These are phyloP conservation scores for Paxillus involutus DNA, from an alignment of 768 basidiomycete genomes.

Conservation along the genomic window DNA sequence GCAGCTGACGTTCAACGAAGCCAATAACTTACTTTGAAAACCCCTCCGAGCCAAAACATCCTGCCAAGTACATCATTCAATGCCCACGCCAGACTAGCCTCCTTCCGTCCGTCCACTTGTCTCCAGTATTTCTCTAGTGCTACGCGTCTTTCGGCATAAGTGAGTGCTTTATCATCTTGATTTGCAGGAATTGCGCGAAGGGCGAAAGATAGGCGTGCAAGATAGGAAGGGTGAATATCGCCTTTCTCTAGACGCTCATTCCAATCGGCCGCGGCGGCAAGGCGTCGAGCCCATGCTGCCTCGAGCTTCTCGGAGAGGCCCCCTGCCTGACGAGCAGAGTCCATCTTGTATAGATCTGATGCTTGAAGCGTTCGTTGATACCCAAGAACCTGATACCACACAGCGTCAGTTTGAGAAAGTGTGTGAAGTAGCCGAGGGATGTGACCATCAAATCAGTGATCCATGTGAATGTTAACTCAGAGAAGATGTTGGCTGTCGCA, in stretches of 20 bases:
- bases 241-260: conserved; percentile 50
- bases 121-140: conserved; percentile 45
- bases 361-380: conserved; percentile 75
- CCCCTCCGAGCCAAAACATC: conserved; percentile 63
- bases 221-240: conserved; percentile 39
- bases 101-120: conserved; percentile 41
- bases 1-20: not conserved
- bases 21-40: conserved; percentile 42
- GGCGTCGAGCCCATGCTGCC: conserved; percentile 50
- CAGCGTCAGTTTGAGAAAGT: not conserved
- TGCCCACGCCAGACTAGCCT: conserved; percentile 57
- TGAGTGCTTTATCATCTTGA: conserved; percentile 2
- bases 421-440: not conserved
- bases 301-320: conserved; percentile 54
- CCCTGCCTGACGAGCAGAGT: conserved; percentile 47
- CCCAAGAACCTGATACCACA: conserved; percentile 46
- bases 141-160: conserved; percentile 26
- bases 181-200: conserved; percentile 17
- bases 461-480: conserved; percentile 65
- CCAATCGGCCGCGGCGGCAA: conserved; percentile 51
- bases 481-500: conserved; percentile 54
- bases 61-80: conserved; percentile 59
- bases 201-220: conserved; percentile 41
- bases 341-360: conserved; percentile 73
- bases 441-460: conserved; percentile 57